phyloP scores from a whole-genome alignment of 1,139 yeast species.

The Pichia sp. region DNA sequence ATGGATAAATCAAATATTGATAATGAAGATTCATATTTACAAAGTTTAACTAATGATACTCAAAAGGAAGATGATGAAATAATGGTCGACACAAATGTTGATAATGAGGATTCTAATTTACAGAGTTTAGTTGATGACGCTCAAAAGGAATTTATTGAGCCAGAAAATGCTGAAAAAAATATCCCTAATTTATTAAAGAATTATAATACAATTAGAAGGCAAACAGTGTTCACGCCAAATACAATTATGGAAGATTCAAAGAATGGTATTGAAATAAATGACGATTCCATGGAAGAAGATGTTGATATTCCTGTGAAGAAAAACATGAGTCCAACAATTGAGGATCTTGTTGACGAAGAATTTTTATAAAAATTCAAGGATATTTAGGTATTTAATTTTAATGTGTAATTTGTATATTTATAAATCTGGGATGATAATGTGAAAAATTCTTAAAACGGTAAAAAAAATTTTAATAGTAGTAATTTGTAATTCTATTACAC shows the following conservation, averaged over 20 bases:
- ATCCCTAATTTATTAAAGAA: slow-evolving; percentile 14
- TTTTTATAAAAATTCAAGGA: slow-evolving; percentile 11
- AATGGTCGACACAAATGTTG: background rate
- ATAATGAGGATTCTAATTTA: background rate
- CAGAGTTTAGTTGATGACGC: background rate
- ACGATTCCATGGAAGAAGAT: background rate
- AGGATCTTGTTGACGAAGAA: slow-evolving; percentile 25
- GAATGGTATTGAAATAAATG: background rate
- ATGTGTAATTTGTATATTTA: too few species aligned
- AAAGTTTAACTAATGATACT: too few species aligned
- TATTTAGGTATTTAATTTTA: too few species aligned
- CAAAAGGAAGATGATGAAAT: background rate
- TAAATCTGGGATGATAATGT: too few species aligned
- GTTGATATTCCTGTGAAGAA: background rate
- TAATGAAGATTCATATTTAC: background rate
- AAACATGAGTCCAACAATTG: slow-evolving; percentile 20
- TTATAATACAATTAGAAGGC: slow-evolving; percentile 23
- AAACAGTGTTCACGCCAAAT: slow-evolving; percentile 21
- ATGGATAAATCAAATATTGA: background rate
- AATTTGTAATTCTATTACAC: background rate
- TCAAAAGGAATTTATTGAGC: background rate
- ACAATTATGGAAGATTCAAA: background rate
- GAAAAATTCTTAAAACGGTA: too few species aligned
- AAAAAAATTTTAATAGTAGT: too few species aligned
- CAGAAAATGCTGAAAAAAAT: background rate